These are phyloP conservation scores for Lizanozyma gosingica DNA, from an alignment of 1,139 yeast species.

Conservation along the genomic window DNA sequence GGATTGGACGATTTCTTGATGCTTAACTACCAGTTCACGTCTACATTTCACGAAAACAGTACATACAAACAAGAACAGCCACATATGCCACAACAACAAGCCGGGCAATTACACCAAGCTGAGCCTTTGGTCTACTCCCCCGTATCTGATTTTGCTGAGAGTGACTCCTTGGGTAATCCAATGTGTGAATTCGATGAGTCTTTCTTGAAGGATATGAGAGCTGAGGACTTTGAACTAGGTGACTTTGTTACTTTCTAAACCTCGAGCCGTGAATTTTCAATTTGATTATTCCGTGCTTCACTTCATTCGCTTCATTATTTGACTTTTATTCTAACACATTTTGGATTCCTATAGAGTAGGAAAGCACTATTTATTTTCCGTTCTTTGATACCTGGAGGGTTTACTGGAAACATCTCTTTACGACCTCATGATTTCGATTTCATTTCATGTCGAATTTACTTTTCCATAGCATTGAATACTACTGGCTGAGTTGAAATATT, in stretches of 20 bases:
- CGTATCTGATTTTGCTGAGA: not conserved
- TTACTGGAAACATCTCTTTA: too few relatives aligned
- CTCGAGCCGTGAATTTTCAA: too few relatives aligned
- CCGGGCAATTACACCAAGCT: not conserved
- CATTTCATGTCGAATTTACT: too few relatives aligned
- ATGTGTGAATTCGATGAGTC: not conserved
- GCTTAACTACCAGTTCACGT: not conserved
- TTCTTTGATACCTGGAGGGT: not conserved
- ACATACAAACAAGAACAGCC: not conserved
- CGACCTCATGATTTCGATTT: too few relatives aligned
- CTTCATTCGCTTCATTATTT: too few relatives aligned
- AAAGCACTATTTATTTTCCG: not conserved
- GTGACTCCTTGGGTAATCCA: not conserved
- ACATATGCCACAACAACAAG: not conserved
- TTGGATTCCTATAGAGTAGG: not conserved
- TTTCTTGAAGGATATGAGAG: not conserved
- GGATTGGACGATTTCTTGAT: not conserved
- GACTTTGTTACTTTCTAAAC: not conserved
- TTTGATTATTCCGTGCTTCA: too few relatives aligned
- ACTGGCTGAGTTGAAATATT: too few relatives aligned
- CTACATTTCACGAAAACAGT: not conserved
- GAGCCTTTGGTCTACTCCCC: not conserved
- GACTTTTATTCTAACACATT: too few relatives aligned
- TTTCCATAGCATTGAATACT: too few relatives aligned
- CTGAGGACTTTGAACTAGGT: not conserved